A percentile compares a stretch with the other conserved stretches of the same genome.
These are phyloP conservation scores for Phytopythium boreale DNA, from an alignment of 352 stramenopile genomes.

Conservation along the genomic window DNA sequence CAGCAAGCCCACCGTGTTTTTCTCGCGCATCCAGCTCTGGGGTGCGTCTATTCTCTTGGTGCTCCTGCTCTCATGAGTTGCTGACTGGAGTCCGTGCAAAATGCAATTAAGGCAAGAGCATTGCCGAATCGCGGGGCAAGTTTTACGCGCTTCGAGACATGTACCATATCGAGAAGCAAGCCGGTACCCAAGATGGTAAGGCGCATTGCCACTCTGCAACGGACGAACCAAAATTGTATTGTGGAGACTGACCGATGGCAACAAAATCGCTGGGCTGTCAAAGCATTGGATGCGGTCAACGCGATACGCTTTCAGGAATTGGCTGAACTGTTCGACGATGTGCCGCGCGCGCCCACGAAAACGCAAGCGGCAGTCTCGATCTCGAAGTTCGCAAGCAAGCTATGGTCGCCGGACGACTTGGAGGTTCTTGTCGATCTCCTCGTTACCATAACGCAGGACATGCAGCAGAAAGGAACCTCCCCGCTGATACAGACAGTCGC, in stretches of 20 bases:
- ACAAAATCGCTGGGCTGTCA: not conserved
- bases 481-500: constrained; percentile 32
- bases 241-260: not conserved
- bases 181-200: not conserved
- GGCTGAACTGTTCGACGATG: constrained; percentile 43
- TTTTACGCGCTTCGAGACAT: constrained; percentile 73
- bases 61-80: too few relatives aligned
- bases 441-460: constrained; percentile 55
- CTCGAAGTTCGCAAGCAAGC: constrained; percentile 28
- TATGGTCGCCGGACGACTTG: constrained; percentile 62
- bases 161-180: constrained; percentile 44
- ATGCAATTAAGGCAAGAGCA: constrained; percentile 39
- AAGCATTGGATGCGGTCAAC: constrained; percentile 6
- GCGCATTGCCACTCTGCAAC: not conserved
- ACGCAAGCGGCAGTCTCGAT: constrained; percentile 15
- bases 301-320: constrained; percentile 35
- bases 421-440: constrained; percentile 52
- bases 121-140: constrained; percentile 59
- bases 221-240: not conserved
- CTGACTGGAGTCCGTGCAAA: not conserved
- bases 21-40: constrained; percentile 65
- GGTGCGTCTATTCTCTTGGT: constrained; percentile 17
- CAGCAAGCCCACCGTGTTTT: constrained; percentile 46
- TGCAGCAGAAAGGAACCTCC: constrained; percentile 49
- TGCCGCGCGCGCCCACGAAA: constrained; percentile 27